These are phyloP conservation scores for Cryomyces minteri DNA, from an alignment of 495 filamentous ascomycete genomes.

Conservation along the genomic window DNA sequence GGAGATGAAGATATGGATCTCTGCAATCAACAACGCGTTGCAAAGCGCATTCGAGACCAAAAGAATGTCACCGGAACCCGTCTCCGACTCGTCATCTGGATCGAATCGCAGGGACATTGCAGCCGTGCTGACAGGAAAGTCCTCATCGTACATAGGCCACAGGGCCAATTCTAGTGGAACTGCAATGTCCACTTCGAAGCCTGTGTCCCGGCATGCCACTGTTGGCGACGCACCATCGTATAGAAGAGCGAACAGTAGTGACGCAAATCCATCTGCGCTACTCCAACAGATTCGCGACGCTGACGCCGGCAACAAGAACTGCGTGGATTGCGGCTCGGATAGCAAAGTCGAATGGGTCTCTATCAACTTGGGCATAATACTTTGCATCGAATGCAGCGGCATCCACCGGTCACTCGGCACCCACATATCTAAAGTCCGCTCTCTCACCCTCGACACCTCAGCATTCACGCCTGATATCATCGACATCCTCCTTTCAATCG, in stretches of 20 bases:
- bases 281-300: slow-evolving; percentile 75
- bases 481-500: slow-evolving; percentile 80
- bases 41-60: slow-evolving; percentile 87
- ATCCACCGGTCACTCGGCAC: slow-evolving; percentile 95
- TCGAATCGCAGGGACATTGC: slow-evolving; percentile 66
- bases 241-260: slow-evolving; percentile 44
- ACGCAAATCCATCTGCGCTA: slow-evolving; percentile 68
- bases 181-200: slow-evolving; percentile 27
- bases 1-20: slow-evolving; percentile 95
- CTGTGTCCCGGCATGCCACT: slow-evolving; percentile 64
- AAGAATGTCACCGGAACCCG: slow-evolving; percentile 23
- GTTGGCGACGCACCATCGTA: slow-evolving; percentile 76
- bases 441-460: slow-evolving; percentile 82
- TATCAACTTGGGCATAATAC: slow-evolving; percentile 87
- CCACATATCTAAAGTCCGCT: slow-evolving; percentile 93
- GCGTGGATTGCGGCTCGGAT: slow-evolving; percentile 84
- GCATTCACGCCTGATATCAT: slow-evolving; percentile 94
- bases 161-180: slow-evolving; percentile 36
- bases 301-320: slow-evolving; percentile 86
- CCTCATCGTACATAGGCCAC: slow-evolving; percentile 46
- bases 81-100: slow-evolving; percentile 15
- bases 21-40: slow-evolving; percentile 89
- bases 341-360: slow-evolving; percentile 96
- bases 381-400: slow-evolving; percentile 97
- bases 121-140: slow-evolving; percentile 87